Evolutionary conservation across 768 basidiomycete genomes (phyloP).

Genomic region (Cystobasidium ongulense): DNA sequence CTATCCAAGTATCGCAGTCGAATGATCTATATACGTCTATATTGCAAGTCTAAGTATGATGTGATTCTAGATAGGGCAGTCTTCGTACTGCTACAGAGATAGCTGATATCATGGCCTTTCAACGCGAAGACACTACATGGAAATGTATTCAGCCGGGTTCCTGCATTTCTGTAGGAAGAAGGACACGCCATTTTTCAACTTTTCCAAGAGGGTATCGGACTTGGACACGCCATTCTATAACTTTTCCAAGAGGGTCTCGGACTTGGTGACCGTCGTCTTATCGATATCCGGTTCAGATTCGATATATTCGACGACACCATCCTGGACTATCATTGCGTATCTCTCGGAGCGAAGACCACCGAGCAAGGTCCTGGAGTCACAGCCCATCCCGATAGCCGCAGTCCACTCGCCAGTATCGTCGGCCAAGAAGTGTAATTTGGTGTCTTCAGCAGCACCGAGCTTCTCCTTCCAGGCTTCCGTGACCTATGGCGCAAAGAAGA

Average conservation of each 20-base stretch:
- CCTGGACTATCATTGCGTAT: conserved; percentile 10
- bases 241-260: conserved; percentile 5
- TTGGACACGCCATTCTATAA: background rate
- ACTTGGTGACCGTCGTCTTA: background rate
- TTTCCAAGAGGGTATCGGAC: too few species aligned
- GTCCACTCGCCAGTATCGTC: conserved; percentile 16
- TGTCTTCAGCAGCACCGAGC: background rate
- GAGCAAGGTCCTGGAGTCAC: background rate
- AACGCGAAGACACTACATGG: too few species aligned
- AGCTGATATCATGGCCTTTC: too few species aligned
- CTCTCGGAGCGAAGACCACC: background rate
- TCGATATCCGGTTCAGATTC: background rate
- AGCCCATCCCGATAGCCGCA: conserved; percentile 3
- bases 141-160: too few species aligned
- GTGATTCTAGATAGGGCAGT: too few species aligned
- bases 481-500: background rate
- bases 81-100: too few species aligned
- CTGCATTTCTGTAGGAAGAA: too few species aligned
- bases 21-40: too few species aligned
- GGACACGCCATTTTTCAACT: too few species aligned
- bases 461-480: conserved; percentile 19
- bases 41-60: too few species aligned
- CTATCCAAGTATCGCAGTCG: too few species aligned
- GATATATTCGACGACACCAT: conserved; percentile 19
- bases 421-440: conserved; percentile 13